Evolutionary conservation across 2,329 filamentous ascomycete genomes (phyloP).

Genomic region (Hypomyces perniciosus): DNA sequence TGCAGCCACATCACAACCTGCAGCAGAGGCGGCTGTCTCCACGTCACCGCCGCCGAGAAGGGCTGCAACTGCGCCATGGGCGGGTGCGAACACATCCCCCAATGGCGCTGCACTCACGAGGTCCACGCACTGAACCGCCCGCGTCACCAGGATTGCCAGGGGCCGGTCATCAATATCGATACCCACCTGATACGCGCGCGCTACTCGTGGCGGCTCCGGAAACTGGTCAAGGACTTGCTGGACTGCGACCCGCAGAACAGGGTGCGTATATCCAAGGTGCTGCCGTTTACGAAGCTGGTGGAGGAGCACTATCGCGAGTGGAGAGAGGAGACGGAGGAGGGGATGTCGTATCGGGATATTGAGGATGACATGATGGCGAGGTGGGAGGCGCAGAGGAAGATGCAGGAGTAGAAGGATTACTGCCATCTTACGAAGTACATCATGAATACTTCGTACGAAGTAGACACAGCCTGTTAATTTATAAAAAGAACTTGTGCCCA

Average conservation of each 20-base stretch:
- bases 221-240: slow-evolving; percentile 22
- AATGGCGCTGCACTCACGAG: slow-evolving; percentile 11
- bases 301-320: slow-evolving; percentile 25
- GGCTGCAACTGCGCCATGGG: slow-evolving; percentile 19
- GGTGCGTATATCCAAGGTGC: background rate
- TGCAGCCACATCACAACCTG: slow-evolving; percentile 28
- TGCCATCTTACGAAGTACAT: no score
- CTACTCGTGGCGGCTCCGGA: slow-evolving; percentile 24
- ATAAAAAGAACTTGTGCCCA: no score
- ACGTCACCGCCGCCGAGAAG: slow-evolving; percentile 12
- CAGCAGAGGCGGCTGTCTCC: slow-evolving; percentile 21
- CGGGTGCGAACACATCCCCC: slow-evolving; percentile 19
- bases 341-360: slow-evolving; percentile 26
- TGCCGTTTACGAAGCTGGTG: slow-evolving; percentile 15
- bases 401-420: background rate
- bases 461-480: no score
- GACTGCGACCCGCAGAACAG: slow-evolving; percentile 16
- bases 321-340: slow-evolving; percentile 25
- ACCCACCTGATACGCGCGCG: slow-evolving; percentile 19
- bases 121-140: slow-evolving; percentile 11
- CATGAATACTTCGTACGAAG: no score
- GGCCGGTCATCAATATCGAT: slow-evolving; percentile 26
- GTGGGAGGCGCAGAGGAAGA: slow-evolving; percentile 1
- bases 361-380: slow-evolving; percentile 17
- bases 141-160: slow-evolving; percentile 17